Percentiles rank a stretch among this genome's conserved stretches.
Evolutionary conservation across 768 basidiomycete species (phyloP).

Genomic region (Zangia roseola): DNA sequence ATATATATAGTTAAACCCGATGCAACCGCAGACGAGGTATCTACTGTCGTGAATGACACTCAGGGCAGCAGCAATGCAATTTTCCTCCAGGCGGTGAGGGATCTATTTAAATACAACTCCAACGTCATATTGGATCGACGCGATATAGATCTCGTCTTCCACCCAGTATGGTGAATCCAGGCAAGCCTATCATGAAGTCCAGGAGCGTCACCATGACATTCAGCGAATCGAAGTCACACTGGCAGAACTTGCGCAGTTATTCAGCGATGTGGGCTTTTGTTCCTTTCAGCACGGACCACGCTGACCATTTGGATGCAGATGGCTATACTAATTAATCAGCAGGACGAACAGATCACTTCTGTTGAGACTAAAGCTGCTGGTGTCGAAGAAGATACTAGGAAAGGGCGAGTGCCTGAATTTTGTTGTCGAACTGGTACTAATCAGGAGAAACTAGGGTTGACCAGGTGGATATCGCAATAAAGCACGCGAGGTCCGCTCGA

Average conservation of each 20-base stretch:
- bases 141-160: slow-evolving; percentile 63
- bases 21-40: slow-evolving; percentile 78
- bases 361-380: slow-evolving; percentile 62
- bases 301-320: slow-evolving; percentile 46
- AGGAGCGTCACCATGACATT: slow-evolving; percentile 84
- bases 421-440: not conserved
- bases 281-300: not conserved
- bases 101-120: not conserved
- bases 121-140: not conserved
- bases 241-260: slow-evolving; percentile 85
- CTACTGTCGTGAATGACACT: slow-evolving; percentile 63
- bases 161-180: slow-evolving; percentile 81
- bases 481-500: slow-evolving; percentile 66
- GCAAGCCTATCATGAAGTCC: slow-evolving; percentile 83
- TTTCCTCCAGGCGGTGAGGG: slow-evolving; percentile 69
- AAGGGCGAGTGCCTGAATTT: slow-evolving; percentile 50
- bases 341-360: slow-evolving; percentile 68
- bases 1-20: slow-evolving; percentile 70
- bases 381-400: slow-evolving; percentile 67
- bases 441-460: slow-evolving; percentile 42
- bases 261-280: slow-evolving; percentile 62
- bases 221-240: slow-evolving; percentile 82
- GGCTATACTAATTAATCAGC: slow-evolving; percentile 74
- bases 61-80: slow-evolving; percentile 60
- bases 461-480: slow-evolving; percentile 66